Percentiles rank a stretch among this genome's conserved stretches.
Conservation (phyloP, 495 filamentous ascomycete genomes). For the Penicillium dipodomyicola region DNA sequence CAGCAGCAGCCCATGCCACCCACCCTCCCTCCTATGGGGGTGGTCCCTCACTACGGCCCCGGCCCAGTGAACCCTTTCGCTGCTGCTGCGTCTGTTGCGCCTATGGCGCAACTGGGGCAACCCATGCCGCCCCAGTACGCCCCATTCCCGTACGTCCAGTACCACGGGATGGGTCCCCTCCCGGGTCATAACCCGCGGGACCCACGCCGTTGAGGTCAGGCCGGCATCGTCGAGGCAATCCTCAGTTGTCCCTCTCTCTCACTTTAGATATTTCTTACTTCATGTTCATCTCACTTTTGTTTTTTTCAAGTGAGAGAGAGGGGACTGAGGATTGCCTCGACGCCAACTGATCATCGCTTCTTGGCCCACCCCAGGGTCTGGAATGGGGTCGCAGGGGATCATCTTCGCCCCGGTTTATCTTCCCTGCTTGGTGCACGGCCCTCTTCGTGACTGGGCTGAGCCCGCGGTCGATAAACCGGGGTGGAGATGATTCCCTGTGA, state of each 20-base stretch:
- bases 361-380: slow-evolving; percentile 13
- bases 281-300: not conserved
- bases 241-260: slow-evolving; percentile 2
- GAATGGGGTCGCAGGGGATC: not conserved
- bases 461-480: not conserved
- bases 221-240: slow-evolving; percentile 2
- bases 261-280: not conserved
- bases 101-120: slow-evolving; percentile 19
- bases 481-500: not conserved
- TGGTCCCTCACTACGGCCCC: slow-evolving; percentile 19
- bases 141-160: slow-evolving; percentile 27
- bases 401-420: not conserved
- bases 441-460: not conserved
- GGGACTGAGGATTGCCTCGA: slow-evolving; percentile 2
- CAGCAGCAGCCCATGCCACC: slow-evolving; percentile 16
- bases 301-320: not conserved
- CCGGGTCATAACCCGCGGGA: slow-evolving; percentile 13
- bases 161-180: slow-evolving; percentile 16
- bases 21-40: slow-evolving; percentile 21
- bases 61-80: slow-evolving; percentile 18
- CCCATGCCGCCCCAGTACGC: slow-evolving; percentile 28
- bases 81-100: slow-evolving; percentile 17
- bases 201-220: slow-evolving; percentile 11
- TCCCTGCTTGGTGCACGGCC: not conserved
- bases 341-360: slow-evolving; percentile 7